These are phyloP conservation scores for Lipomyces starkeyi DNA, from an alignment of 805 yeast species.

Conservation along the genomic window DNA sequence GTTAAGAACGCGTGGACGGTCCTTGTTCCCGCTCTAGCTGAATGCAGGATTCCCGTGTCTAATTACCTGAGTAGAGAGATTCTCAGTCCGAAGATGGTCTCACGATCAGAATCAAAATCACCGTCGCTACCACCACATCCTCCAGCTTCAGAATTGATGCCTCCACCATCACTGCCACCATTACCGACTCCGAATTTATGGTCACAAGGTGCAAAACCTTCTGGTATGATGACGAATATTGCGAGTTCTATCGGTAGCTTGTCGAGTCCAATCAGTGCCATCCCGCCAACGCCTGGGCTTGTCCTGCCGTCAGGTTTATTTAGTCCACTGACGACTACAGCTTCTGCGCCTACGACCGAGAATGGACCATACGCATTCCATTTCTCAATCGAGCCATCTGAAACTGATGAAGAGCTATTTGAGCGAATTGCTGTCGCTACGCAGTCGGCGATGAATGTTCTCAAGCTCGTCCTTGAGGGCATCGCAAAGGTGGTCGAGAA, in stretches of 20 bases:
- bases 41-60: conserved; percentile 22
- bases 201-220: conserved; percentile 8
- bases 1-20: conserved; percentile 67
- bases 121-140: conserved; percentile 4
- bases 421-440: conserved; percentile 68
- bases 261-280: conserved; percentile 8
- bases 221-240: conserved; percentile 1
- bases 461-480: conserved; percentile 66
- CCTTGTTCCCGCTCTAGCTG: conserved; percentile 45
- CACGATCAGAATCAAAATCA: not conserved
- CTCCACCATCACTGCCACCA: conserved; percentile 23
- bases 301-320: conserved; percentile 17
- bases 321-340: conserved; percentile 14
- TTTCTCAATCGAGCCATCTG: conserved; percentile 47
- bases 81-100: conserved; percentile 1
- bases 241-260: not conserved
- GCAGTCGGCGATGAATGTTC: conserved; percentile 74
- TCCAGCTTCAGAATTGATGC: conserved; percentile 18
- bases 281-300: conserved; percentile 26
- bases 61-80: not conserved
- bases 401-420: conserved; percentile 70
- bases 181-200: conserved; percentile 24
- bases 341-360: conserved; percentile 27
- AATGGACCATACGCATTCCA: conserved; percentile 31
- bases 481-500: conserved; percentile 47